These are phyloP conservation scores for Galerina sulciceps DNA, from an alignment of 768 basidiomycete genomes.

Conservation along the genomic window DNA sequence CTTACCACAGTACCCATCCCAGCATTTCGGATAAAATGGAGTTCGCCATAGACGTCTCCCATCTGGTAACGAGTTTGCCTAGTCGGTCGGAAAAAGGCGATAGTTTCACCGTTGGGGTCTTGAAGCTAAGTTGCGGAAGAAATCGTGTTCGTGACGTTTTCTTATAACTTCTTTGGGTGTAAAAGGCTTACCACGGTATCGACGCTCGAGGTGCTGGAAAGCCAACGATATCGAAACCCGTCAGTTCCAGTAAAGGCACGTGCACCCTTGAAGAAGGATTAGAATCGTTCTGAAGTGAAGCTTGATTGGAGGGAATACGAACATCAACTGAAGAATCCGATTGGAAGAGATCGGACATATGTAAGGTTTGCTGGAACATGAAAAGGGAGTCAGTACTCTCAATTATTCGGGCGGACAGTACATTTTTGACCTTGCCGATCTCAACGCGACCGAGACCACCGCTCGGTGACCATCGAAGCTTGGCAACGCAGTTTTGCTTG, in stretches of 20 bases:
- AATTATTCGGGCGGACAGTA: not conserved
- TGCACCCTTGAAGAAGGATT: conserved; percentile 45
- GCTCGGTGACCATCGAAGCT: conserved; percentile 83
- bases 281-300: conserved; percentile 13
- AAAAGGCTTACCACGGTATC: conserved; percentile 59
- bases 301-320: conserved; percentile 19
- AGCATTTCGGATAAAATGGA: conserved; percentile 80
- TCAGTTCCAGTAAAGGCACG: conserved; percentile 84
- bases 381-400: conserved; percentile 24
- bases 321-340: conserved; percentile 66
- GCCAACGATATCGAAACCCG: conserved; percentile 80
- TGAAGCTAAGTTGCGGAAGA: conserved; percentile 54
- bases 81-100: conserved; percentile 82
- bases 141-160: conserved; percentile 9
- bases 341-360: conserved; percentile 84
- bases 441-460: conserved; percentile 85
- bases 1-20: conserved; percentile 83
- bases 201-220: conserved; percentile 59
- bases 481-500: conserved; percentile 88
- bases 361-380: conserved; percentile 62
- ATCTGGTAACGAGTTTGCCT: conserved; percentile 81
- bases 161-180: not conserved
- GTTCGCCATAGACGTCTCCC: conserved; percentile 85
- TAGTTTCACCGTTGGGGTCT: conserved; percentile 67
- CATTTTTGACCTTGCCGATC: conserved; percentile 72